Evolutionary conservation across 805 yeast genomes (phyloP), one percentile per base, ranked within the genome.

Genomic region (Starmerella vaccinii): DNA sequence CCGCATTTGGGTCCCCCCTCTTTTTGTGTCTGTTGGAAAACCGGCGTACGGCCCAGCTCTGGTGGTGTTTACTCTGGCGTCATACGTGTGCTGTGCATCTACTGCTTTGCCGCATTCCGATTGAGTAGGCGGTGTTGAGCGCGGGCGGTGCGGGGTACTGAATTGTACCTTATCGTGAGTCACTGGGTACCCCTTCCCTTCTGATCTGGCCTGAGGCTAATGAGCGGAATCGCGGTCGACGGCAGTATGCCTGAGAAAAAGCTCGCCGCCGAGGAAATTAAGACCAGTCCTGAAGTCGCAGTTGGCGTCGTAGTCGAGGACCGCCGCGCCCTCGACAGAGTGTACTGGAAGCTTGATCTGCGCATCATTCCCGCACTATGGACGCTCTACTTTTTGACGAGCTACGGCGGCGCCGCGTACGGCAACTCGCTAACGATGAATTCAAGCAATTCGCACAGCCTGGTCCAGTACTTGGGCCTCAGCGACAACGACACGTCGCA

Each of bases 401-500:
- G 94, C 1, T 84, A 82, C 63, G 94, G 92, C 1, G 72, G 80
- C 3, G 77, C 78, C 24, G 84, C 84, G n/a, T 86, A 82, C 59
- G 95, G 94, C 55, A 76, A 79, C 55, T 75, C 95, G 0, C 70
- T 85, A 53, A 85, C 95, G 8, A 85, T 85, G 95, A 85, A 85
- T 67, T 60, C 63, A 26, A 74, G 69, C 29, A 66, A 63, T 30
- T 78, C 78, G 6, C 88, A 85, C 59, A 82, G 90, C 0, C 65
- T 84, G 50, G 59, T 60, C 1, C 78, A 73, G 54, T 63, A 76
- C 9, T 71, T 85, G 30, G 57, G 68, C 0, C 69, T 84, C 50
- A 70, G 74, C 1, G 21, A 78, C 2, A 77, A 81, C 47, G 76
- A 84, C 56, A 73, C 76, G 0, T 77, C 89, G 3, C 76, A 81